These are phyloP conservation scores for Xylariaceae sp. DNA, from an alignment of 2,329 filamentous ascomycete species.

Conservation along the genomic window DNA sequence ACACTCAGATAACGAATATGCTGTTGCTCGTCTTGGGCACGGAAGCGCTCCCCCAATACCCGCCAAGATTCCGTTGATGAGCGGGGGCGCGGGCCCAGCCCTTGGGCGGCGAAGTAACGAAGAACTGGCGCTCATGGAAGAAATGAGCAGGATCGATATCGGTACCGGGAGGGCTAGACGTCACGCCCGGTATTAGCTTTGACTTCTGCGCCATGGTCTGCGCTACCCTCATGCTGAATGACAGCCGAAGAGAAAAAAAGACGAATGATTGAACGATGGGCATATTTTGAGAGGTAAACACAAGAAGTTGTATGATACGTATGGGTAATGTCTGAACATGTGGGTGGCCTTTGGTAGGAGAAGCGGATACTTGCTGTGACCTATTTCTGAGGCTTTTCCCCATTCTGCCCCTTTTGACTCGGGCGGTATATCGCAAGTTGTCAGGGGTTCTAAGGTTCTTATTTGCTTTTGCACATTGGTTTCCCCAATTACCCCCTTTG, in stretches of 20 bases:
- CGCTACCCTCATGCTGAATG: not conserved
- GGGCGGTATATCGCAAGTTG: too few species aligned
- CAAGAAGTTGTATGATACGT: slow-evolving; percentile 17
- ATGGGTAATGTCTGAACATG: slow-evolving; percentile 16
- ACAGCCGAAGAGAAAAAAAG: not conserved
- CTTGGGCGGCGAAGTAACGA: slow-evolving; percentile 34
- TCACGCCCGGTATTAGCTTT: slow-evolving; percentile 31
- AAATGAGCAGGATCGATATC: slow-evolving; percentile 64
- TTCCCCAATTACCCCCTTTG: too few species aligned
- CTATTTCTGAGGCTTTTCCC: too few species aligned
- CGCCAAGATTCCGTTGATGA: slow-evolving; percentile 60
- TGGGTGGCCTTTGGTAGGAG: not conserved
- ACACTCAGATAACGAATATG: slow-evolving; percentile 29
- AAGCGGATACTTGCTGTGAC: too few species aligned
- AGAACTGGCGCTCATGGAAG: slow-evolving; percentile 60
- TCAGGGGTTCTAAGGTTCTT: too few species aligned
- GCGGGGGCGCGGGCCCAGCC: slow-evolving; percentile 30
- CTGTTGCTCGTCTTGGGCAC: slow-evolving; percentile 28
- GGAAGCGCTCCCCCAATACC: slow-evolving; percentile 55
- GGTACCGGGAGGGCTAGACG: slow-evolving; percentile 54
- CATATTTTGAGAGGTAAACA: slow-evolving; percentile 4
- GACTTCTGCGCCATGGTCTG: not conserved
- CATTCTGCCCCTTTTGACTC: too few species aligned
- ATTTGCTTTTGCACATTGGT: too few species aligned
- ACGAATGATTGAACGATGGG: slow-evolving; percentile 3